Base-by-base conservation (phyloP, 2,329 filamentous ascomycete species). In the Tolypocladium sp. region DNA sequence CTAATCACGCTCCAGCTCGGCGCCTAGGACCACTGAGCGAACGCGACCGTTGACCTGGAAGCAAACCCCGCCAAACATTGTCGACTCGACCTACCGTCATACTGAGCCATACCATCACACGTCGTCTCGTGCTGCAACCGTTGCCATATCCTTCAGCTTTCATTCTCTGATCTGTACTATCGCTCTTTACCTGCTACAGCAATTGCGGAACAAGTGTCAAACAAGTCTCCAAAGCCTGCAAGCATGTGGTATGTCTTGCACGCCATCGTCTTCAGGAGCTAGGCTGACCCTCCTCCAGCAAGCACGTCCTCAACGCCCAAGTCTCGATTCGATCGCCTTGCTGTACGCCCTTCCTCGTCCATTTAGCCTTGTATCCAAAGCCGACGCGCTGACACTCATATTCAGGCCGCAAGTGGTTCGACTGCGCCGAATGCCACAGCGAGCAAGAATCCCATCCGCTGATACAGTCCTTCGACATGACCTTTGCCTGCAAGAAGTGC, bases 401-500 rank as follows among this genome's bases (percentile, higher is more conserved):
- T 51, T 41, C 68, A 93, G 91, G 91, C 80, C 84, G 86, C 62
- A 97, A 96, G 80, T 99, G 95, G 95, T 99, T 97, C 78, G 94
- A 99, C 79, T 99, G 94, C 76, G 90, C 91, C 64, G 89, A 97
- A 73, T 99, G 94, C 78, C 94, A 99, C 77, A 77, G 78, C 58
- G 94, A 99, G 73, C 80, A 85, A 62, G 89, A 95, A 74, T 76
- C 79, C 62, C 94, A 97, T 73, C 76, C 82, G 42, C 85, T 99
- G 27, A 76, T 84, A 58, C 89, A 96, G 76, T 82, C 80, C 64
- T 82, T 87, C 67, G 94, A 99, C 70, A 96, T 99, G 91, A 84
- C 80, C 42, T 97, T 99, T 70, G 91, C 91, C 57, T 99, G 94
- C 84, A 99, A 99, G 70, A 99, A 99, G 79, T 99, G 94, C 86